phyloP scores from a whole-genome alignment of 2,329 filamentous ascomycete species.

The Plectosphaerella sp. region DNA sequence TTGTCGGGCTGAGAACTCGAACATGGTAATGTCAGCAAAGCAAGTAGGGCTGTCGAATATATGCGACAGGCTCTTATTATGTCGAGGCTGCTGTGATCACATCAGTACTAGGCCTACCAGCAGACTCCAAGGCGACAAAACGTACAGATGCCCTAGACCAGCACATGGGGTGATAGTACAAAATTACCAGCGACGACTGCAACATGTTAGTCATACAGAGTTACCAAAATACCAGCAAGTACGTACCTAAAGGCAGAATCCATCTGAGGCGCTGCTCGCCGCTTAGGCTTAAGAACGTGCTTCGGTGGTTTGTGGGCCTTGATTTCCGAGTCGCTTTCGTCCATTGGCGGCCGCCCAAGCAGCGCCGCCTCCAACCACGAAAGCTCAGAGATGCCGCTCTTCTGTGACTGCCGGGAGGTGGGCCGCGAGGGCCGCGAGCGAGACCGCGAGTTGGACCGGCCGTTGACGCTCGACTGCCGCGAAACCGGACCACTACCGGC shows the following conservation, averaged over 20 bases:
- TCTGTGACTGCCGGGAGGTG: conserved; percentile 5
- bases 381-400: conserved; percentile 23
- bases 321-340: conserved; percentile 18
- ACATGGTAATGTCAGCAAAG: too few relatives aligned
- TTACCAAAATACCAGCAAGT: neutral
- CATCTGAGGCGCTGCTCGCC: conserved; percentile 23
- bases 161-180: neutral
- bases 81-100: too few relatives aligned
- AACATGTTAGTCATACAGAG: neutral
- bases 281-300: conserved; percentile 15
- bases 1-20: too few relatives aligned
- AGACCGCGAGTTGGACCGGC: conserved; percentile 5
- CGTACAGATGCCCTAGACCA: too few relatives aligned
- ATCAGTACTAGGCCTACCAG: too few relatives aligned
- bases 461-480: conserved; percentile 3
- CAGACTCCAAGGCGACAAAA: too few relatives aligned
- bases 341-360: conserved; percentile 25
- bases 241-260: conserved; percentile 32
- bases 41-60: too few relatives aligned
- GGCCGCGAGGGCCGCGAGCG: conserved; percentile 5
- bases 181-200: conserved; percentile 30
- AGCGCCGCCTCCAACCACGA: conserved; percentile 34
- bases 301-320: conserved; percentile 9
- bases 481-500: conserved; percentile 2
- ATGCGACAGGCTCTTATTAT: too few relatives aligned